Base-by-base conservation (phyloP, 768 basidiomycete genomes). In the Mycena metata region DNA sequence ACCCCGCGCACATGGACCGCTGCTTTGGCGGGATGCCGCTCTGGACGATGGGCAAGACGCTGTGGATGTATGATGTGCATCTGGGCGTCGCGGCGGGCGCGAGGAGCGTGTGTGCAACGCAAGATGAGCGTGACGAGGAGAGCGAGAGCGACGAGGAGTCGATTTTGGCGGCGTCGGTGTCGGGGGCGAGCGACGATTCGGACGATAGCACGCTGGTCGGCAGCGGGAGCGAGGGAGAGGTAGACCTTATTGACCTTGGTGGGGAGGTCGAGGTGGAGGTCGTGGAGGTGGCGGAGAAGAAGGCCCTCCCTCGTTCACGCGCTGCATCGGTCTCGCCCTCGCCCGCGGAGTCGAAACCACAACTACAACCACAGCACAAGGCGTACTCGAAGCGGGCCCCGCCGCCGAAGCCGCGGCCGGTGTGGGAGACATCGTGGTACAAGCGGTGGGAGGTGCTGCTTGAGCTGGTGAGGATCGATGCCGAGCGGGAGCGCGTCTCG, bases 1-100 rank as follows among this genome's bases (percentile, higher is more conserved):
- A 86, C 72, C 83, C 83, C 55, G 82, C 79, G 66, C 80, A 86
- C 57, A 81, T 90, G 56, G 91, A 92, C 75, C 86, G 86, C 13
- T 87, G 80, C 69, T 90, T 91, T 71, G 83, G 83, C 66, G 80
- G 76, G 39, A 80, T 89, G 72, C 86, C 88, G 5, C 75, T 88
- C 52, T 91, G 90, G 87, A 91, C 91, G 21, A 87, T 92, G 73
- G 78, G 82, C 49, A 92, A 92, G 81, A 85, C 83, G 45, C 71
- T 91, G n/a, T 92, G 88, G 81, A 83, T 89, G 77, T 85, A 85
- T 68, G 88, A 90, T 69, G 76, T 92, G 73, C 85, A 87, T 50
- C 76, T 83, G 66, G 70, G 47, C 63, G 67, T n/a, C 75, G 70
- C 15, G 21, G 41, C 55, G 52, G 35, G 46, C 17, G 46, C 16